These are phyloP conservation scores for Monosporozyma siamensis DNA, from an alignment of 805 yeast species.

Conservation along the genomic window DNA sequence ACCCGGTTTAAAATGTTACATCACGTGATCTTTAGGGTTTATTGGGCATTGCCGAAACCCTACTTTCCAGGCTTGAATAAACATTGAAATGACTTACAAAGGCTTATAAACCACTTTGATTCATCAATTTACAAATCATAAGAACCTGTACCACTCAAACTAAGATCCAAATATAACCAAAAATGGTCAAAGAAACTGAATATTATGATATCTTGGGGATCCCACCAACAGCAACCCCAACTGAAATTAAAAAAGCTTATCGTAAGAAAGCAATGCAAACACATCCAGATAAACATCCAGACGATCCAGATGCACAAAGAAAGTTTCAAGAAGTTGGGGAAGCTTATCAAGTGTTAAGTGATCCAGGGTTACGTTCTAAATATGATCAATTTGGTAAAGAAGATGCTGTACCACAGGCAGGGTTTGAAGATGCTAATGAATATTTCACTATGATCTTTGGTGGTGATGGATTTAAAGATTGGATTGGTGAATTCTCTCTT, in stretches of 20 bases:
- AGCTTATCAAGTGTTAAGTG: conserved; percentile 75
- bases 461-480: conserved; percentile 66
- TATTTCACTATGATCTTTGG: conserved; percentile 79
- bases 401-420: conserved; percentile 56
- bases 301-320: conserved; percentile 80
- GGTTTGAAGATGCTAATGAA: conserved; percentile 79
- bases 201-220: conserved; percentile 81
- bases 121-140: too few relatives aligned
- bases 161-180: not conserved
- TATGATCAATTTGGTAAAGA: conserved; percentile 86
- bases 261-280: conserved; percentile 79
- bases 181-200: conserved; percentile 78
- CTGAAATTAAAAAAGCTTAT: conserved; percentile 88
- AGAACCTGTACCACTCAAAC: too few relatives aligned
- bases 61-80: too few relatives aligned
- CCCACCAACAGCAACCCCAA: conserved; percentile 55
- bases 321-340: conserved; percentile 68
- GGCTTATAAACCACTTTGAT: too few relatives aligned
- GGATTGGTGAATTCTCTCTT: conserved; percentile 71
- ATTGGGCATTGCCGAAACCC: too few relatives aligned
- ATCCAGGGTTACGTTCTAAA: conserved; percentile 52
- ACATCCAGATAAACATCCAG: conserved; percentile 96
- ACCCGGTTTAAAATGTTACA: too few relatives aligned
- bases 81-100: too few relatives aligned
- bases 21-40: too few relatives aligned